These are phyloP conservation scores for Colletotrichum sp. DNA, from an alignment of 2,329 filamentous ascomycete genomes.

Conservation along the genomic window DNA sequence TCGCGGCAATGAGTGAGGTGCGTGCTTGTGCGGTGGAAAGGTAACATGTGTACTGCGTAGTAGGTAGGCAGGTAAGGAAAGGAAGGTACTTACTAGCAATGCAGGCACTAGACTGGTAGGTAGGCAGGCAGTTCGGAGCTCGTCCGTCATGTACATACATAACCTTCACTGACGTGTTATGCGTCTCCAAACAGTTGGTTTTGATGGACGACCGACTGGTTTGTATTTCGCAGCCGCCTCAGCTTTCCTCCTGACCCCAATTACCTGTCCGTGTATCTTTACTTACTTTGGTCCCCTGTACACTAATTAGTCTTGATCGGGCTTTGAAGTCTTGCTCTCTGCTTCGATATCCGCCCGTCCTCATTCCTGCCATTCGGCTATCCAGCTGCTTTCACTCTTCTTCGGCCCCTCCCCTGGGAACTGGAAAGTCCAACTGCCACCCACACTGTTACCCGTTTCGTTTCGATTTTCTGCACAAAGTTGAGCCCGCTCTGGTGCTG, in stretches of 20 bases:
- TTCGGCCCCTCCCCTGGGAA: neutral
- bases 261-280: neutral
- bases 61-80: neutral
- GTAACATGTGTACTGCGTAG: neutral
- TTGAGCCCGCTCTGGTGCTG: neutral
- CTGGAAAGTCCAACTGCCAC: neutral
- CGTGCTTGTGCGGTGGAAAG: neutral
- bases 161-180: neutral
- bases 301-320: neutral
- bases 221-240: neutral
- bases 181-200: neutral
- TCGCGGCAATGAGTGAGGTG: neutral
- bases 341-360: neutral
- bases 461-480: constrained; percentile 7
- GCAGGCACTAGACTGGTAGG: neutral
- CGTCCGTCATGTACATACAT: neutral
- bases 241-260: neutral
- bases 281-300: neutral
- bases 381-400: neutral
- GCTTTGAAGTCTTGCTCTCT: neutral
- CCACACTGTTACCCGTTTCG: constrained; percentile 14
- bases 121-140: neutral
- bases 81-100: neutral
- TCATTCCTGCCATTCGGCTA: neutral
- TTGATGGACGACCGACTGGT: neutral